Percentiles rank a stretch among this genome's conserved stretches.
These are phyloP conservation scores for Dendrobium nobile DNA, from an alignment of 106 monocot species.

Conservation along the genomic window DNA sequence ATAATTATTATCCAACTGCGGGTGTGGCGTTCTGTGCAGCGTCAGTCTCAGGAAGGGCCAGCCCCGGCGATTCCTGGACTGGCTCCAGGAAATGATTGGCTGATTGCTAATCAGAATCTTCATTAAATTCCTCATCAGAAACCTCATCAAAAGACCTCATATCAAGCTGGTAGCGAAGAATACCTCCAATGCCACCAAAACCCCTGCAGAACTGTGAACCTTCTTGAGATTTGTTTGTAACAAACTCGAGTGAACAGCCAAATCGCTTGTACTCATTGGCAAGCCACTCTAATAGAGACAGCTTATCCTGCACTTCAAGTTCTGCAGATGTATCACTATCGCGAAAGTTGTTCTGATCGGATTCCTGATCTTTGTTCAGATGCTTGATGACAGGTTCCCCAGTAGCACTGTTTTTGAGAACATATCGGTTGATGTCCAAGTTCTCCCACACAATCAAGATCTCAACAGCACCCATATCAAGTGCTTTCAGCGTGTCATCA, in stretches of 20 bases:
- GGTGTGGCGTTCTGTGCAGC: conserved; percentile 6
- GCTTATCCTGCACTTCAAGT: conserved; percentile 23
- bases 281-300: conserved; percentile 24
- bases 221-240: conserved; percentile 30
- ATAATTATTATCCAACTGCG: conserved; percentile 5
- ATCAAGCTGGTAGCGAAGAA: conserved; percentile 48
- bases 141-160: conserved; percentile 50
- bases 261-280: conserved; percentile 26
- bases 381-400: conserved; percentile 36
- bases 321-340: conserved; percentile 32
- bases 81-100: conserved; percentile 21
- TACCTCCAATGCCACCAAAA: conserved; percentile 26
- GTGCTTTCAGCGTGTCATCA: conserved; percentile 23
- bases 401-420: conserved; percentile 26
- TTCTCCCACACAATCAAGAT: conserved; percentile 26
- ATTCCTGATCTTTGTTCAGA: conserved; percentile 37
- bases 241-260: conserved; percentile 27
- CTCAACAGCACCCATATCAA: conserved; percentile 29
- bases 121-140: conserved; percentile 29
- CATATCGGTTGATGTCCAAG: conserved; percentile 34
- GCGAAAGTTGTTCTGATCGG: conserved; percentile 29
- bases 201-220: conserved; percentile 31
- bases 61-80: conserved; percentile 19
- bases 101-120: conserved; percentile 65
- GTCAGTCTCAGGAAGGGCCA: conserved; percentile 1